Evolutionary conservation across 2,329 filamentous ascomycete species (phyloP), one percentile per base, ranked within the genome.

Genomic region (Acephala macrosclerotiorum): DNA sequence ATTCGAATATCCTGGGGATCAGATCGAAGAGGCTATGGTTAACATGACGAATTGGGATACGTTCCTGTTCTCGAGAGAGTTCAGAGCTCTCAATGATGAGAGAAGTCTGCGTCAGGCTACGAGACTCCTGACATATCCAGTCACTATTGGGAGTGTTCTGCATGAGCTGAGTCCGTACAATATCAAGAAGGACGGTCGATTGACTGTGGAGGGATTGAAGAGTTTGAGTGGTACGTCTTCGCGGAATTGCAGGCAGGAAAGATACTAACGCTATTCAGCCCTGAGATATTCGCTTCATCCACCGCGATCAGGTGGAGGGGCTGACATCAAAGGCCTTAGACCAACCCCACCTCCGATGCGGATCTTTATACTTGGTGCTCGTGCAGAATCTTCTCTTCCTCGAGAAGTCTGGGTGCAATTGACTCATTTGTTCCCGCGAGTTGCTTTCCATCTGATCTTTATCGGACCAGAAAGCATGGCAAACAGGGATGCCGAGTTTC

Each of bases 1-100:
- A 78, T 98, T 97, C 75, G 89, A 94, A 68, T 97, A 97, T 76
- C 94, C 96, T 0, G 92, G 91, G 16, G 85, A 90, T 62, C 94
- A 97, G 80, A 89, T 97, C 77, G 94, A 97, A 70, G 95, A 97
- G 77, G 92, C 94, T 38, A 85, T 96, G 71, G 88, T 97, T 71
- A 99, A 99, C 80, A 94, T 99, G 91, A 97, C 91, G 51, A 99
- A 96, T 78, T 99, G 96, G 96, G 96, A 99, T 79, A 98, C 96
- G 0, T 93, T 96, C 73, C 83, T 99, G 75, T 99, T 97, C 77
- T 96, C 94, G 2, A 86, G 96, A 74, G 91, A 97, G 74, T 98
- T 96, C 74, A 87, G 91, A 71, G 96, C 96, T 5, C 89, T 99
- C 76, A 94, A 99, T 77, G 89, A 94, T 68, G 94, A 97, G 77